Percentiles rank a stretch among this genome's conserved stretches.
phyloP scores from a whole-genome alignment of 192 early-diverging fungal genomes.

The Umbelopsis sp. region DNA sequence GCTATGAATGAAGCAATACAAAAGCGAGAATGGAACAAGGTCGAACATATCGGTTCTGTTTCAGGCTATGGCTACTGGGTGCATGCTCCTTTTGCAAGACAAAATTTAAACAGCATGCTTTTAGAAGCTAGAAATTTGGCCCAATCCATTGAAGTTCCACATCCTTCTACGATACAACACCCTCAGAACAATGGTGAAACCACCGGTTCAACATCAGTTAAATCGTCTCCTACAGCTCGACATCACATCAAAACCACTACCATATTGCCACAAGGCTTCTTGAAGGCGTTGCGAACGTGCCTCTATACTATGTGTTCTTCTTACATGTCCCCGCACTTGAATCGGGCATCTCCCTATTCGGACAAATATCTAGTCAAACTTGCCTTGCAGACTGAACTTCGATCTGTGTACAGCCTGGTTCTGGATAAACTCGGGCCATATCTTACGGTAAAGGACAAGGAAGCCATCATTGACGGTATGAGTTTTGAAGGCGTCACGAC shows the following conservation, averaged over 20 bases:
- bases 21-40: background rate
- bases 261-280: constrained; percentile 14
- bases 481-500: constrained; percentile 11
- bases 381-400: constrained; percentile 4
- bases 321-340: background rate
- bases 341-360: background rate
- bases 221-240: background rate
- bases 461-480: constrained; percentile 13
- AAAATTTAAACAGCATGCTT: constrained; percentile 18
- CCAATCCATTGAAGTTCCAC: constrained; percentile 9
- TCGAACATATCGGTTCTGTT: constrained; percentile 7
- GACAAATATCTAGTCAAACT: constrained; percentile 17
- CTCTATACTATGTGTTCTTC: constrained; percentile 3
- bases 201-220: background rate
- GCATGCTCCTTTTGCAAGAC: constrained; percentile 3
- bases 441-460: background rate
- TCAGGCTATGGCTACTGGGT: constrained; percentile 8
- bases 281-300: background rate
- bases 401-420: constrained; percentile 1
- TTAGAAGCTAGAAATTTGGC: constrained; percentile 4
- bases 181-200: background rate
- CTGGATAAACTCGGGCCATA: constrained; percentile 2
- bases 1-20: constrained; percentile 11
- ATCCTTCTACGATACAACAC: background rate
- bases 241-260: background rate